These are phyloP conservation scores for Alternaria incomplexa DNA, from an alignment of 2,329 filamentous ascomycete species.

Conservation along the genomic window DNA sequence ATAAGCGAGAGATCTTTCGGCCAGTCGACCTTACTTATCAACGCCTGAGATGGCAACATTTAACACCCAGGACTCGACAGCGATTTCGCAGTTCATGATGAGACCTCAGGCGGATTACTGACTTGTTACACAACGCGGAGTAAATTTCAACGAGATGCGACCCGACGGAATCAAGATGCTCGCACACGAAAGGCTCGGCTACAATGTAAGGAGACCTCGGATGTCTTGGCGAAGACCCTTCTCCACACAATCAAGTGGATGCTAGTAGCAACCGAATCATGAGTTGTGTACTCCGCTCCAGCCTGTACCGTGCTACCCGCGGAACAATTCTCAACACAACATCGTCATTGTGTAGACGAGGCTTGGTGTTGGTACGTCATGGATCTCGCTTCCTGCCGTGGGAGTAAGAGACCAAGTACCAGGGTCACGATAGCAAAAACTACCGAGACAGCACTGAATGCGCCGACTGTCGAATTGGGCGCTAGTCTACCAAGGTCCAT, in stretches of 20 bases:
- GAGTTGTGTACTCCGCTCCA: neutral
- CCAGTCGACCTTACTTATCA: neutral
- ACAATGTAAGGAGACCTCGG: neutral
- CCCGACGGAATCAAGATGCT: neutral
- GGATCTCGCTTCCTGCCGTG: neutral
- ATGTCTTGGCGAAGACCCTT: neutral
- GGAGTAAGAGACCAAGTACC: neutral
- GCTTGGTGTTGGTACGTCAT: constrained; percentile 5
- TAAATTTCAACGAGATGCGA: neutral
- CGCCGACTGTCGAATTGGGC: neutral
- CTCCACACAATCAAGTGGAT: neutral
- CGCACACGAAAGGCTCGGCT: neutral
- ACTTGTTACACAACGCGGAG: neutral
- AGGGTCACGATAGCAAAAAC: neutral
- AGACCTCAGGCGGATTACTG: neutral
- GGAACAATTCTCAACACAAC: neutral
- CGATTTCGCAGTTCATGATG: neutral
- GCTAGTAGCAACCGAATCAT: neutral
- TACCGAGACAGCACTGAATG: neutral
- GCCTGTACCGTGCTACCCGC: neutral
- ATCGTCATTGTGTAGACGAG: neutral
- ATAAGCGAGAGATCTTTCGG: neutral
- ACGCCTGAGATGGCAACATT: neutral
- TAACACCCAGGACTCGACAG: neutral
- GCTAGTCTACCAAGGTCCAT: neutral